Evolutionary conservation across 495 filamentous ascomycete species (phyloP).

Genomic region (Talaromyces thailandensis): DNA sequence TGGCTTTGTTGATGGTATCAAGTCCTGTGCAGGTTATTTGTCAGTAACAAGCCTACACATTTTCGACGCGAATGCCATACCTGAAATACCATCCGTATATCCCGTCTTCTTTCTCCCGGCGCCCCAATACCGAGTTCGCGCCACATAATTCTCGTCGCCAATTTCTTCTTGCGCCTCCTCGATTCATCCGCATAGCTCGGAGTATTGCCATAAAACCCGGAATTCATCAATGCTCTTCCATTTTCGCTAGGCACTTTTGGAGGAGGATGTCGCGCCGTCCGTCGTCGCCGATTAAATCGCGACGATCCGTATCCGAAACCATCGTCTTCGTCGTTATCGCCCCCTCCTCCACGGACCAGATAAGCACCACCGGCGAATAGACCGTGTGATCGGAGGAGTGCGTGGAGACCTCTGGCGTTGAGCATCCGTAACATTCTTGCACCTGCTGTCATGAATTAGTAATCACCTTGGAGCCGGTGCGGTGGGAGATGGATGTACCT

Average conservation of each 20-base stretch:
- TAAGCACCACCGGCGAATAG: constrained; percentile 11
- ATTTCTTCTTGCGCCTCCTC: constrained; percentile 46
- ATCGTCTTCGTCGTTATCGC: constrained; percentile 20
- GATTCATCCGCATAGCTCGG: constrained; percentile 39
- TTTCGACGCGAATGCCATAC: constrained; percentile 23
- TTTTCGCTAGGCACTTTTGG: constrained; percentile 72
- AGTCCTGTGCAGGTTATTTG: constrained; percentile 24
- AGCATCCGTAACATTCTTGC: constrained; percentile 29
- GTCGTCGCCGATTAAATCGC: constrained; percentile 13
- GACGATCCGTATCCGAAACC: constrained; percentile 16
- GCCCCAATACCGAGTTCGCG: constrained; percentile 65
- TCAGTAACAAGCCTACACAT: constrained; percentile 2
- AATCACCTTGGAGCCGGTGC: constrained; percentile 2
- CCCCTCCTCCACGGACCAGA: constrained; percentile 8
- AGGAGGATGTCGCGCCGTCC: constrained; percentile 38
- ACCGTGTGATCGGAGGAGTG: constrained; percentile 27
- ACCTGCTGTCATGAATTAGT: constrained; percentile 16
- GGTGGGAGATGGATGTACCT: constrained; percentile 8
- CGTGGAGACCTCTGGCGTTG: constrained; percentile 25
- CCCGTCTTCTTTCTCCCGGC: constrained; percentile 40
- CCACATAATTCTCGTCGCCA: constrained; percentile 63
- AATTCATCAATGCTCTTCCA: constrained; percentile 68
- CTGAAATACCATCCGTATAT: constrained; percentile 57
- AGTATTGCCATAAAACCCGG: constrained; percentile 65
- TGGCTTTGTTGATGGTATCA: constrained; percentile 64